Percentiles rank a stretch among this genome's conserved stretches.
phyloP scores from a whole-genome alignment of 2,329 filamentous ascomycete genomes.

The Xylariaceae sp. region DNA sequence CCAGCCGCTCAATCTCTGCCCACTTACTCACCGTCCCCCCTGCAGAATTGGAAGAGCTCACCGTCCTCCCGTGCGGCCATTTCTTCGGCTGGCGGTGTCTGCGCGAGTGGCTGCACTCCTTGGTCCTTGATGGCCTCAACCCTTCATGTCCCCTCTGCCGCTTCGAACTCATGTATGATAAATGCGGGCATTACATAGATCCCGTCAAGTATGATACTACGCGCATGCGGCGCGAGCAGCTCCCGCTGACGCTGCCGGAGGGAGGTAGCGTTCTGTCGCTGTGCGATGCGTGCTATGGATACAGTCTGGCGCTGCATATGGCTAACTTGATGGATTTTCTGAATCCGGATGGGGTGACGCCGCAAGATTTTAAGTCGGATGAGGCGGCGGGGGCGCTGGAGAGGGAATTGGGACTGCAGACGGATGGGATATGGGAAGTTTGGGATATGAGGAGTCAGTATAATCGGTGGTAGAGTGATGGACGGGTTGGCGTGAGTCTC shows the following conservation, averaged over 20 bases:
- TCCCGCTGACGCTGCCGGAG: slow-evolving; percentile 19
- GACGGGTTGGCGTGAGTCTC: too few relatives aligned
- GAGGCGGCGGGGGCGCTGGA: too few relatives aligned
- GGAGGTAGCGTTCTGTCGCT: neutral
- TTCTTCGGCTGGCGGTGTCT: slow-evolving; percentile 19
- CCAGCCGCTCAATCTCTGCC: neutral
- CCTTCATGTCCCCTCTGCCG: slow-evolving; percentile 21
- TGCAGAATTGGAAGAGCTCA: neutral
- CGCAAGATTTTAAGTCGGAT: too few relatives aligned
- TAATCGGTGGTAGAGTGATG: too few relatives aligned
- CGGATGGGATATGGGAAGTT: too few relatives aligned
- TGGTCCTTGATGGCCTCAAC: accelerated
- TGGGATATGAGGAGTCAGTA: too few relatives aligned
- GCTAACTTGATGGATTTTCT: too few relatives aligned
- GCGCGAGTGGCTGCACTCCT: neutral
- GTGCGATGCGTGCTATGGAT: slow-evolving; percentile 7
- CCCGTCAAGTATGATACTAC: slow-evolving; percentile 4
- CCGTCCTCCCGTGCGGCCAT: slow-evolving; percentile 24
- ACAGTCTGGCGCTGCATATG: accelerated
- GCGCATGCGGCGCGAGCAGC: neutral
- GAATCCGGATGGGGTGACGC: too few relatives aligned
- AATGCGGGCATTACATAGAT: slow-evolving; percentile 16
- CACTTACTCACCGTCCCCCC: neutral
- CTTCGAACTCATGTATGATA: neutral
- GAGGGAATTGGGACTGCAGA: too few relatives aligned